Evolutionary conservation across 805 yeast species (phyloP).

Genomic region (Yamadazyma insecticola): DNA sequence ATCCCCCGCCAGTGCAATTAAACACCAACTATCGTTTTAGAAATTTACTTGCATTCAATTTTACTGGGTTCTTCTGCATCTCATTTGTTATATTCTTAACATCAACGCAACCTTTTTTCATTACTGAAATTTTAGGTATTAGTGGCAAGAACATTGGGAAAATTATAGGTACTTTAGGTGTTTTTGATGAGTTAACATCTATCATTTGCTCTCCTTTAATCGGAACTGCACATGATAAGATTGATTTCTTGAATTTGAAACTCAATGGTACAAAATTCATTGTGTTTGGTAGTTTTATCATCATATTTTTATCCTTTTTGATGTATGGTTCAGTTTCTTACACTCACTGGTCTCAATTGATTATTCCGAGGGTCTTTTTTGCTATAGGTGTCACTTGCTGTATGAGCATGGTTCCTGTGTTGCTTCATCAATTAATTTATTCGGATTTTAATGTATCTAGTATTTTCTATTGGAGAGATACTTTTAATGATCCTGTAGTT

Average conservation of each 20-base stretch:
- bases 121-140: constrained; percentile 27
- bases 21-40: constrained; percentile 9
- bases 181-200: constrained; percentile 56
- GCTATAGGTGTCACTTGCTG: constrained; percentile 56
- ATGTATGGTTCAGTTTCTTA: constrained; percentile 52
- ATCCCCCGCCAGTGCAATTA: background rate
- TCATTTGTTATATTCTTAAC: constrained; percentile 34
- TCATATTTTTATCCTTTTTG: constrained; percentile 43
- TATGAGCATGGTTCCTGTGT: constrained; percentile 57
- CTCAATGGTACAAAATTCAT: constrained; percentile 51
- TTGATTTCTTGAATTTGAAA: constrained; percentile 17
- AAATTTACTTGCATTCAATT: constrained; percentile 30
- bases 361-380: constrained; percentile 48
- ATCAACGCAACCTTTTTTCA: constrained; percentile 38
- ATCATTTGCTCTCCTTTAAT: constrained; percentile 54
- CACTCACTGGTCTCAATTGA: constrained; percentile 24
- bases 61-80: constrained; percentile 35
- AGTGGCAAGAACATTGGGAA: constrained; percentile 22
- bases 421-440: constrained; percentile 50
- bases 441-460: constrained; percentile 35
- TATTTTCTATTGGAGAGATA: constrained; percentile 21
- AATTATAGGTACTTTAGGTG: constrained; percentile 33
- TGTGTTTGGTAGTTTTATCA: constrained; percentile 43
- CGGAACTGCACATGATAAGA: constrained; percentile 59
- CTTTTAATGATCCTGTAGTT: background rate